These are phyloP conservation scores for Phaeosphaeriaceae sp. DNA, from an alignment of 2,329 filamentous ascomycete species.

Conservation along the genomic window DNA sequence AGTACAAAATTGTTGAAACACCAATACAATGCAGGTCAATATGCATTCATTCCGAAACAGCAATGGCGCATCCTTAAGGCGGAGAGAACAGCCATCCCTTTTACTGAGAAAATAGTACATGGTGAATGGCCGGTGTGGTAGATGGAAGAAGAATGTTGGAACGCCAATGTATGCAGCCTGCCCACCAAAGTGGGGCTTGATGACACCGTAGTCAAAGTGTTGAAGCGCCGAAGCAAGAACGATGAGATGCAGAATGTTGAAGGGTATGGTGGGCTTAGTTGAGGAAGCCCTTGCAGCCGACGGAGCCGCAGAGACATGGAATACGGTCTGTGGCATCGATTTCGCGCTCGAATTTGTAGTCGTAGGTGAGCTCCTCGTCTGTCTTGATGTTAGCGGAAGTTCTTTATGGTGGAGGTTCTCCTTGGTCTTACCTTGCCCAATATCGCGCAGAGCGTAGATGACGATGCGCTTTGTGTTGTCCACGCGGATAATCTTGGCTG, in stretches of 20 bases:
- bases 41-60: background rate
- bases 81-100: background rate
- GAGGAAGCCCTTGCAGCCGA: slow-evolving; percentile 97
- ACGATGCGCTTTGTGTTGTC: slow-evolving; percentile 98
- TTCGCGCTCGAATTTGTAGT: slow-evolving; percentile 99
- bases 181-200: background rate
- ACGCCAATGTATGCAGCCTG: slow-evolving; percentile 14
- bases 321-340: slow-evolving; percentile 94
- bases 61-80: background rate
- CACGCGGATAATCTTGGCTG: slow-evolving; percentile 98
- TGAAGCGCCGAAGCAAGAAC: slow-evolving; percentile 9
- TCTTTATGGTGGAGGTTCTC: background rate
- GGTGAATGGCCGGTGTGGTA: background rate
- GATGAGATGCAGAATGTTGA: background rate
- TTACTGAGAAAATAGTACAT: slow-evolving; percentile 11
- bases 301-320: slow-evolving; percentile 93
- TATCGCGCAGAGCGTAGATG: slow-evolving; percentile 96
- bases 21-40: background rate
- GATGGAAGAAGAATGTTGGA: slow-evolving; percentile 8
- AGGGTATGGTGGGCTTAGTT: slow-evolving; percentile 66
- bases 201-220: slow-evolving; percentile 2
- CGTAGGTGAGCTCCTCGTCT: slow-evolving; percentile 99
- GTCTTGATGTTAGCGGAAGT: slow-evolving; percentile 34
- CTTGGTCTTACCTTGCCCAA: slow-evolving; percentile 80
- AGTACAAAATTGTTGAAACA: background rate